Conservation (phyloP, 805 yeast genomes). For the Yamadazyma paraphyllophila region DNA sequence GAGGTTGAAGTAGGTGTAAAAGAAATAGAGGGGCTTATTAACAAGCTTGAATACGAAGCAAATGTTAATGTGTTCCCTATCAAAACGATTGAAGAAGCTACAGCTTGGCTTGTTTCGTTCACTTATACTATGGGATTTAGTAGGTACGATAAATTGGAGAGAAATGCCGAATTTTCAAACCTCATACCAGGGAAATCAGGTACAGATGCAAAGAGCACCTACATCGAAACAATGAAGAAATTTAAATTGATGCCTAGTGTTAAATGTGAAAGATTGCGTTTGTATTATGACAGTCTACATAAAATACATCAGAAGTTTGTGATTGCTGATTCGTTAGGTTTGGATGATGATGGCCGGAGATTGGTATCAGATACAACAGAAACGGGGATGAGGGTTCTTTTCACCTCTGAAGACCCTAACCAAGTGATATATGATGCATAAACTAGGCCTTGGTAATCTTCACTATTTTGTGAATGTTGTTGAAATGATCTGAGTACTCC, state of each 20-base stretch:
- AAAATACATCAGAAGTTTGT: slow-evolving; percentile 26
- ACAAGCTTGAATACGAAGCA: slow-evolving; percentile 37
- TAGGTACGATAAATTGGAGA: slow-evolving; percentile 53
- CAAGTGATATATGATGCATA: slow-evolving; percentile 30
- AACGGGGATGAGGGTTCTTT: slow-evolving; percentile 43
- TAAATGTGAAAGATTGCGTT: slow-evolving; percentile 45
- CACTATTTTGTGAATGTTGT: slow-evolving; percentile 46
- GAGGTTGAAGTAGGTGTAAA: slow-evolving; percentile 38
- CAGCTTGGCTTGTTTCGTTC: slow-evolving; percentile 54
- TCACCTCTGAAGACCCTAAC: slow-evolving; percentile 50
- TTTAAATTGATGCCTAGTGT: slow-evolving; percentile 56
- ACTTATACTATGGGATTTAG: slow-evolving; percentile 54
- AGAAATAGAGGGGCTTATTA: slow-evolving; percentile 21
- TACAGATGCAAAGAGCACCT: slow-evolving; percentile 43
- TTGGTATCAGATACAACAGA: slow-evolving; percentile 53
- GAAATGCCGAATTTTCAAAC: slow-evolving; percentile 55
- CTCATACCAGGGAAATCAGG: slow-evolving; percentile 59
- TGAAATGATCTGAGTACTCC: slow-evolving; percentile 52
- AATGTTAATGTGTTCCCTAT: slow-evolving; percentile 52
- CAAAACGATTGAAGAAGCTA: slow-evolving; percentile 44
- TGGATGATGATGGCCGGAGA: slow-evolving; percentile 42
- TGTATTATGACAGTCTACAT: slow-evolving; percentile 40
- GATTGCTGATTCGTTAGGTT: slow-evolving; percentile 29
- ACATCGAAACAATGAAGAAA: slow-evolving; percentile 50
- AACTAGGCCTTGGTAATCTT: neutral